phyloP scores from a whole-genome alignment of 2,329 filamentous ascomycete genomes.

The Hymenoscyphus occultus region DNA sequence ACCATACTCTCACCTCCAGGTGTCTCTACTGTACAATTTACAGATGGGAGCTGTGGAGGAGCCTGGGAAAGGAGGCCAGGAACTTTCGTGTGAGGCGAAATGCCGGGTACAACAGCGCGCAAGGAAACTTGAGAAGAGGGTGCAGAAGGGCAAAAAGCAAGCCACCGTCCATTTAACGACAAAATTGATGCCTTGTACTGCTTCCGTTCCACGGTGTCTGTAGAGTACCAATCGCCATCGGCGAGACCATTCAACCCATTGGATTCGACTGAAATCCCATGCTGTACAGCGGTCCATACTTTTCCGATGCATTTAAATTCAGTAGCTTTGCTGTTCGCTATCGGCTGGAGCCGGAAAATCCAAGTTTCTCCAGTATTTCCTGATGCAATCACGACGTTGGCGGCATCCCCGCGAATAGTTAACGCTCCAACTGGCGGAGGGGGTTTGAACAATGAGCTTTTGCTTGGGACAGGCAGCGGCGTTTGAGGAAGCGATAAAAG shows the following conservation, averaged over 20 bases:
- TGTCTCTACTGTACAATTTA: slow-evolving; percentile 68
- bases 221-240: slow-evolving; percentile 39
- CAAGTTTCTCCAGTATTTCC: slow-evolving; percentile 85
- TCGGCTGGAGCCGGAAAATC: slow-evolving; percentile 60
- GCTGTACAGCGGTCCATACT: slow-evolving; percentile 84
- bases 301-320: slow-evolving; percentile 69
- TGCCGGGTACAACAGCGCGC: slow-evolving; percentile 61
- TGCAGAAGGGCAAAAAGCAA: slow-evolving; percentile 71
- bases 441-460: slow-evolving; percentile 62
- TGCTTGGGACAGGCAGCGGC: slow-evolving; percentile 52
- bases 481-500: slow-evolving; percentile 68
- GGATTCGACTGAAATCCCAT: slow-evolving; percentile 45
- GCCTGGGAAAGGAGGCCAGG: slow-evolving; percentile 58
- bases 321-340: slow-evolving; percentile 32
- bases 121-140: slow-evolving; percentile 68
- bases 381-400: slow-evolving; percentile 71
- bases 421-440: slow-evolving; percentile 71
- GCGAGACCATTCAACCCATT: slow-evolving; percentile 18
- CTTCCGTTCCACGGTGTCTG: slow-evolving; percentile 38
- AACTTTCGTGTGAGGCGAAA: slow-evolving; percentile 49
- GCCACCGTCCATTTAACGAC: slow-evolving; percentile 68
- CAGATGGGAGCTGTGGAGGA: slow-evolving; percentile 65
- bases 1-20: slow-evolving; percentile 68
- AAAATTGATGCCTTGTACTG: slow-evolving; percentile 61
- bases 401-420: slow-evolving; percentile 68